Evolutionary conservation across 2,329 filamentous ascomycete genomes (phyloP).

Genomic region (Xylaria sp.): DNA sequence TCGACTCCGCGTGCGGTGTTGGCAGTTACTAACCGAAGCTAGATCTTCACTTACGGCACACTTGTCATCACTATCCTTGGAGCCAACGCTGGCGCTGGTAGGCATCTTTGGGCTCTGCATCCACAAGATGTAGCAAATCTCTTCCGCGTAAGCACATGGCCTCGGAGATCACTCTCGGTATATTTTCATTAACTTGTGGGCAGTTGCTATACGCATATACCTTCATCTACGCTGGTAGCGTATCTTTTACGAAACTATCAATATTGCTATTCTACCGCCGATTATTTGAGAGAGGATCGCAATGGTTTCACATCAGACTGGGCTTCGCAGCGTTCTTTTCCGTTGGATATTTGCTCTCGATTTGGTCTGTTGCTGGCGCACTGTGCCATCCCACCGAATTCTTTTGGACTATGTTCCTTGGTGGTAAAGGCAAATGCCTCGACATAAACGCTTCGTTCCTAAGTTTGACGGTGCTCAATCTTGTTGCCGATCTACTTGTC

Average conservation of each 20-base stretch:
- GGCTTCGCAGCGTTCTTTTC: slow-evolving; percentile 41
- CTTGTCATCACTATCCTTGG: slow-evolving; percentile 40
- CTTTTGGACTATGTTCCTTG: slow-evolving; percentile 45
- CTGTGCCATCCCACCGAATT: slow-evolving; percentile 41
- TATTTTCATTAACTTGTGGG: neutral
- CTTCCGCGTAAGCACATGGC: slow-evolving; percentile 37
- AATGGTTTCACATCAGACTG: slow-evolving; percentile 41
- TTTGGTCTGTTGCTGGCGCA: slow-evolving; percentile 39
- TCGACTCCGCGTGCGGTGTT: neutral
- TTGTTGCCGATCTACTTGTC: slow-evolving; percentile 48
- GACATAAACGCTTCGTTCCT: slow-evolving; percentile 43
- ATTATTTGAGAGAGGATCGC: slow-evolving; percentile 46
- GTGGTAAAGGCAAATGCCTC: slow-evolving; percentile 43
- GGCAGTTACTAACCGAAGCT: slow-evolving; percentile 8
- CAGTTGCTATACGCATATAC: slow-evolving; percentile 49
- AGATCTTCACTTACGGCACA: slow-evolving; percentile 39
- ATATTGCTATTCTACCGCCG: slow-evolving; percentile 50
- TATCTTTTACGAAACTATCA: slow-evolving; percentile 48
- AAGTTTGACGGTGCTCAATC: slow-evolving; percentile 44
- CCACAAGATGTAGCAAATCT: slow-evolving; percentile 33
- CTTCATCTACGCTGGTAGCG: slow-evolving; percentile 46
- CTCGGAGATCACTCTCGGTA: neutral
- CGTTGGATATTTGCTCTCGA: slow-evolving; percentile 43
- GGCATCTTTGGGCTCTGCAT: slow-evolving; percentile 39
- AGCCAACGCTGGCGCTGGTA: slow-evolving; percentile 40